phyloP scores from a whole-genome alignment of 2,329 filamentous ascomycete species.

The Amesomyces nigricolor region DNA sequence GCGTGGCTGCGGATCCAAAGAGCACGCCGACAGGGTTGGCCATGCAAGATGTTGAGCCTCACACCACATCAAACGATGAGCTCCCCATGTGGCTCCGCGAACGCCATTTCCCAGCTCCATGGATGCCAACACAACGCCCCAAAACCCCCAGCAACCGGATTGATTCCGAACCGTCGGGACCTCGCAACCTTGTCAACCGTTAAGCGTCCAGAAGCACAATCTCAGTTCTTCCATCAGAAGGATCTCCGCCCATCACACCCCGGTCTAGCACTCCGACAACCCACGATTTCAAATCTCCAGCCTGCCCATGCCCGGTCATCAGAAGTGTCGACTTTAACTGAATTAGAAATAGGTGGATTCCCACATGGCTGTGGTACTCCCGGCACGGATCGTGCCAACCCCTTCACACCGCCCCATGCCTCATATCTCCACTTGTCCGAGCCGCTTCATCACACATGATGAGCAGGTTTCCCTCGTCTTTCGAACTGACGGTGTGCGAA shows the following conservation, averaged over 20 bases:
- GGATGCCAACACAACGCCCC: too few relatives aligned
- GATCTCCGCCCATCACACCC: neutral
- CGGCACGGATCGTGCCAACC: slow-evolving; percentile 20
- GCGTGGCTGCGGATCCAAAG: too few relatives aligned
- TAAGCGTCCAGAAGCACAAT: neutral
- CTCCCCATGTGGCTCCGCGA: too few relatives aligned
- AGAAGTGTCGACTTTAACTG: neutral
- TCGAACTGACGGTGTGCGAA: neutral
- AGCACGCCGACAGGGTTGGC: too few relatives aligned
- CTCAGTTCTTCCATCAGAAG: neutral
- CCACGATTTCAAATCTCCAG: slow-evolving; percentile 3
- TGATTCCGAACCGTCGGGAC: neutral
- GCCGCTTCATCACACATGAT: slow-evolving; percentile 12
- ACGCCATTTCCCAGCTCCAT: too few relatives aligned
- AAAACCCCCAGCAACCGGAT: neutral
- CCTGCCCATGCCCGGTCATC: neutral
- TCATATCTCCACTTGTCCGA: slow-evolving; percentile 18
- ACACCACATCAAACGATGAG: too few relatives aligned
- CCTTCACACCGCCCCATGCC: slow-evolving; percentile 6
- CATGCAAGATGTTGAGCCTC: too few relatives aligned
- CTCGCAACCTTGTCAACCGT: neutral
- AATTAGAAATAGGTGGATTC: neutral
- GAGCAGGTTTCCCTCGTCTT: slow-evolving; percentile 4
- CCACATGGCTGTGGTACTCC: slow-evolving; percentile 14
- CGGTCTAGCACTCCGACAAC: neutral